Base-by-base conservation (phyloP, 768 basidiomycete species). In the Pisolithus albus region DNA sequence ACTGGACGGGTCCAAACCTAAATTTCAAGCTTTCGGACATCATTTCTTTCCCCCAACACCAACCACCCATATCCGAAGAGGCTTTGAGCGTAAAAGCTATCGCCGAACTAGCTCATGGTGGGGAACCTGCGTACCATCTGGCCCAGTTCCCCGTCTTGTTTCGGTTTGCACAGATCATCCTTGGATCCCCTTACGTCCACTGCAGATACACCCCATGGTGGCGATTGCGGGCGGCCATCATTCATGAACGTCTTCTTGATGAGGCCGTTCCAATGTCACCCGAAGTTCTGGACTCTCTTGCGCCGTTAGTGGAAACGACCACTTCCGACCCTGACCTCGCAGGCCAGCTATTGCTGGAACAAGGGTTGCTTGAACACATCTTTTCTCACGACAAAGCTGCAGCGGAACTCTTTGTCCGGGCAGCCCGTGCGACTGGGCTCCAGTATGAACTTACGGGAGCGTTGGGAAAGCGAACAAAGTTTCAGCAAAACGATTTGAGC, bases 51-150 rank as follows among this genome's bases (percentile, higher is more conserved):
- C 60, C 72, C 38, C 57, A 59, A 26, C 56, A 64, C 30, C 43
- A 59, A n/a, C 23, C 55, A 3, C n/a, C 50, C 16, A 34, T 70
- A 26, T 71, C 73, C 36, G 76, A 82, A 36, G 75, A 81, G 19
- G 50, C 65, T 3, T 68, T 97, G 38, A 78, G 92, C 59, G 67
- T 71, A 26, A 80, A 80, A 44, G 81, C 93, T 21, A 72, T 92
- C 52, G 72, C 83, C 5, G 82, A 88, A 55, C 79, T 99, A 40
- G 84, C 93, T 0, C 81, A 79, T 54, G 81, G 82, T 4, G 96
- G 96, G 3, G 96, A 98, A 70, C 96, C 96, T 8, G 92, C 90
- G 0, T 99, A 98, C 70, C 96, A 98, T 66, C 87, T 98, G 42
- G 77, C 84, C 7, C 75, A 75, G 59, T 70, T 68, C 36, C 77